Evolutionary conservation across 2,329 filamentous ascomycete species (phyloP).

Genomic region (Verticillium zaregamsianum): DNA sequence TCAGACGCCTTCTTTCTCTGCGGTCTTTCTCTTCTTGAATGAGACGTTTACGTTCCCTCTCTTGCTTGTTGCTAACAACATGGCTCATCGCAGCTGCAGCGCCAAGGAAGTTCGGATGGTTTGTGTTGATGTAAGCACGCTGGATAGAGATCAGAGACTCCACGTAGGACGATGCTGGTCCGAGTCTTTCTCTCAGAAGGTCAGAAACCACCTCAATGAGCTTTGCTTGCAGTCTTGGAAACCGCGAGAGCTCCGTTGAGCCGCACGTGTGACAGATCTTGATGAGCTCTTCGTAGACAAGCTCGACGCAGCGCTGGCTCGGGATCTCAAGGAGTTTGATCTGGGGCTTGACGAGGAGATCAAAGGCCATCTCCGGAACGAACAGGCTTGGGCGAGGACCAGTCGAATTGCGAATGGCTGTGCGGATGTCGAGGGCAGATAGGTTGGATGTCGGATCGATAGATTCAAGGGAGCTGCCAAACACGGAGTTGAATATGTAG

Average conservation of each 20-base stretch:
- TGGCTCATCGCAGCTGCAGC: slow-evolving; percentile 97
- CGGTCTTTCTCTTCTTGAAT: slow-evolving; percentile 82
- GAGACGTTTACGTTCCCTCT: slow-evolving; percentile 79
- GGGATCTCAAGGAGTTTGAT: slow-evolving; percentile 95
- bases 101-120: slow-evolving; percentile 96
- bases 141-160: slow-evolving; percentile 97
- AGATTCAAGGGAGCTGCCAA: slow-evolving; percentile 91
- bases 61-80: slow-evolving; percentile 91
- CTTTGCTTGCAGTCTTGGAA: slow-evolving; percentile 89
- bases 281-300: slow-evolving; percentile 98
- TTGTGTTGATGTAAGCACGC: slow-evolving; percentile 98
- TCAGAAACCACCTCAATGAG: slow-evolving; percentile 98
- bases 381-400: slow-evolving; percentile 93
- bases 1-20: slow-evolving; percentile 75
- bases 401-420: slow-evolving; percentile 96
- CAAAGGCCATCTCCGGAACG: slow-evolving; percentile 95
- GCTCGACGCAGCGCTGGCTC: slow-evolving; percentile 92
- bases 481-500: slow-evolving; percentile 99
- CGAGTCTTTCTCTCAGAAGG: slow-evolving; percentile 84
- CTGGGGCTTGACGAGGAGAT: slow-evolving; percentile 94
- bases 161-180: slow-evolving; percentile 85
- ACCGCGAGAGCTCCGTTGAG: slow-evolving; percentile 87
- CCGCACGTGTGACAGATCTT: slow-evolving; percentile 99
- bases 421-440: slow-evolving; percentile 90
- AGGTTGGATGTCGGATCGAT: slow-evolving; percentile 96